phyloP scores from a whole-genome alignment of 75 land plant genomes.

The Pseudotsuga menziesii region DNA sequence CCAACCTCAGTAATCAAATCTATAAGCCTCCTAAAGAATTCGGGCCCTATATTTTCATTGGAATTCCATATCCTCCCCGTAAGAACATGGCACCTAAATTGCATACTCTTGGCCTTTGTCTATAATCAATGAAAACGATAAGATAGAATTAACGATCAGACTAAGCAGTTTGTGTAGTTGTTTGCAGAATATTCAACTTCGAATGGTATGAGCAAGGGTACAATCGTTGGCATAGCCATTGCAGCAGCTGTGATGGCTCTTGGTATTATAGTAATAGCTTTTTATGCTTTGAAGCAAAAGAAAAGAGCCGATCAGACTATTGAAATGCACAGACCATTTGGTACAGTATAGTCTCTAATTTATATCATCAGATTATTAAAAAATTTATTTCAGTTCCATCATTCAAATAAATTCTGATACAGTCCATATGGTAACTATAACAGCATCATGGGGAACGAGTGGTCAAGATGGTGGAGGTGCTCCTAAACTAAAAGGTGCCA shows the following conservation, averaged over 20 bases:
- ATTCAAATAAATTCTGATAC: background rate
- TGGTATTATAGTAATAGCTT: background rate
- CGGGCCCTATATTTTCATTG: slow-evolving; percentile 59
- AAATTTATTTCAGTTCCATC: background rate
- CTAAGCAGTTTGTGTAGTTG: too few species aligned
- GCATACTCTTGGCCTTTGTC: background rate
- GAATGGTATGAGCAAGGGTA: background rate
- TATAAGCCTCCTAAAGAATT: slow-evolving; percentile 54
- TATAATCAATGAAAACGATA: background rate
- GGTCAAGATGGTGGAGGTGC: slow-evolving; percentile 41
- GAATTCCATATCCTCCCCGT: slow-evolving; percentile 28
- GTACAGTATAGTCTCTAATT: background rate
- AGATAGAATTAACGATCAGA: background rate
- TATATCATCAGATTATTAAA: too few species aligned
- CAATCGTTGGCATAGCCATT: background rate
- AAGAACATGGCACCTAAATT: background rate
- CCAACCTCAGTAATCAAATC: slow-evolving; percentile 49
- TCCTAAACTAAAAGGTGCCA: slow-evolving; percentile 80
- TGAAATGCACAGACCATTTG: slow-evolving; percentile 9
- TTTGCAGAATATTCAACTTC: background rate
- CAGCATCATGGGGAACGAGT: too few species aligned
- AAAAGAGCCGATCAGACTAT: slow-evolving; percentile 14
- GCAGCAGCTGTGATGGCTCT: background rate
- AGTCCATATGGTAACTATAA: background rate
- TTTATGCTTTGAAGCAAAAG: slow-evolving; percentile 15